Evolutionary conservation across 1,139 yeast species (phyloP), one percentile per base, ranked within the genome.

Genomic region (Zygosaccharomyces pseudobailii): DNA sequence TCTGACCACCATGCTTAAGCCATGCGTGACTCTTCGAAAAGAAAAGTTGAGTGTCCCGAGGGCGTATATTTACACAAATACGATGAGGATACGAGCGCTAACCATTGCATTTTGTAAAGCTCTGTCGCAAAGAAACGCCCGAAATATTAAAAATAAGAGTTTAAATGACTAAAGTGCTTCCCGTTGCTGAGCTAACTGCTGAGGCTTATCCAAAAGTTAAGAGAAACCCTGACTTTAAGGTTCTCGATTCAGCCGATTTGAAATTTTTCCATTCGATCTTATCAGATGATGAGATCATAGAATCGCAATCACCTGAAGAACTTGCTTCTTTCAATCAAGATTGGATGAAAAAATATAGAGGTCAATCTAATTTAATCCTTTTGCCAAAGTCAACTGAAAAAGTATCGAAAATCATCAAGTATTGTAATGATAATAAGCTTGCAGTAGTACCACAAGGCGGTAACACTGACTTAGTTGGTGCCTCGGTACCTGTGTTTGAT

Each of bases 391-490:
- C 87, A 17, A 80, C 89, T 2, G 80, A 84, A 52, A 94, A 92
- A 66, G 84, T 92, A 20, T 75, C 92, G 3, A 63, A 79, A 57
- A 87, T 92, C 53, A 65, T 92, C 61, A 81, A 83, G 65, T 85
- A 88, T 67, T 88, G 97, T 73, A 86, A 87, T 62, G 87, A 83
- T 28, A 71, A 82, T 43, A 78, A 75, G 53, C 70, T 90, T 33
- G 96, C 97, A 0, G 83, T 90, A 40, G 96, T 88, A 5, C 97
- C 98, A 10, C 97, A 92, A 69, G 96, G 97, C 62, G 98, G 98
- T 53, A 90, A 90, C 68, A 90, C 97, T 3, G 97, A 97, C 20
- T 77, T 90, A 45, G 98, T 92, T 32, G 98, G 97, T 49, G 98
- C 97, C 2, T 85, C 95, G 1, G 81, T 83, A 25, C 97, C 98